Evolutionary conservation across 495 filamentous ascomycete genomes (phyloP).

Genomic region (Peziza echinospora): DNA sequence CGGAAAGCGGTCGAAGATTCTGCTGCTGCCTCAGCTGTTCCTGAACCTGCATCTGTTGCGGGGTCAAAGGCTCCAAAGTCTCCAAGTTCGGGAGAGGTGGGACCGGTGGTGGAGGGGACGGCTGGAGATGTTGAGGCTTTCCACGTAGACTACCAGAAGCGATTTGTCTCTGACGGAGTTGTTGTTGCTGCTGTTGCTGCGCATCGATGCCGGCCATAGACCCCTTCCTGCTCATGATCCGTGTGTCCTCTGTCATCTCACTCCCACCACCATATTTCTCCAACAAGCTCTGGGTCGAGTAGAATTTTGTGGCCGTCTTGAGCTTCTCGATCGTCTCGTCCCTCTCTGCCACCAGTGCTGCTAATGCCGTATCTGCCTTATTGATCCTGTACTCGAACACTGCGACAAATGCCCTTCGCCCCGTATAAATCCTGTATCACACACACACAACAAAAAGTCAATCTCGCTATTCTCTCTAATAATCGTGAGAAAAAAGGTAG

Average conservation of each 20-base stretch:
- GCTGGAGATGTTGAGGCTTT: neutral
- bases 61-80: conserved; percentile 2
- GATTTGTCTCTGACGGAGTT: neutral
- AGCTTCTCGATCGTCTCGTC: conserved; percentile 78
- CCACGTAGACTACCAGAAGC: neutral
- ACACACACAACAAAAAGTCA: no score
- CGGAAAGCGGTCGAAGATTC: conserved; percentile 2
- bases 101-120: neutral
- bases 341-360: conserved; percentile 52
- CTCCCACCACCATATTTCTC: conserved; percentile 72
- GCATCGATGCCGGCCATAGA: conserved; percentile 10
- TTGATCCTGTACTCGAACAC: conserved; percentile 68
- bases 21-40: conserved; percentile 16
- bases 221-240: conserved; percentile 20
- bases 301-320: conserved; percentile 82
- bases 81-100: neutral
- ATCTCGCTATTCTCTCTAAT: neutral
- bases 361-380: conserved; percentile 40
- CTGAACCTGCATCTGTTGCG: conserved; percentile 7
- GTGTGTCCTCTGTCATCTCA: conserved; percentile 23
- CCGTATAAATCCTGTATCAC: conserved; percentile 20
- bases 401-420: conserved; percentile 13
- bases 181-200: neutral
- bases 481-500: neutral
- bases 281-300: conserved; percentile 77